Conservation (phyloP, 2,329 filamentous ascomycete genomes). For the Teratosphaeria viscida region DNA sequence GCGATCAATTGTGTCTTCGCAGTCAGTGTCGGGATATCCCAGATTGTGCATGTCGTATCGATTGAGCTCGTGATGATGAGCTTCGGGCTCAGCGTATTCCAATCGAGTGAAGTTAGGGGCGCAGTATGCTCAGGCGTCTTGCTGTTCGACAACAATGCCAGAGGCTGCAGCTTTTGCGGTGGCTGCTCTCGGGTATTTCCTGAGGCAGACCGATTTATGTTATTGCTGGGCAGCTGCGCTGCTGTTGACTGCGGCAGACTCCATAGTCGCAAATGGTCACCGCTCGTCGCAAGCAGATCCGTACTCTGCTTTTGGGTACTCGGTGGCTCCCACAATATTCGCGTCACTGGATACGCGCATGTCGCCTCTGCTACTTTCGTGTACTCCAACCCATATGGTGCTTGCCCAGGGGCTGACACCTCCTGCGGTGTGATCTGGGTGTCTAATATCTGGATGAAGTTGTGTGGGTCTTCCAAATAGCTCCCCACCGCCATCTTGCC, state of each 20-base stretch:
- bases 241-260: slow-evolving; percentile 54
- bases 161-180: slow-evolving; percentile 75
- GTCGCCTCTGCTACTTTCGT: slow-evolving; percentile 91
- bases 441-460: slow-evolving; percentile 98
- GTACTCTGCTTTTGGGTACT: slow-evolving; percentile 92
- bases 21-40: slow-evolving; percentile 96
- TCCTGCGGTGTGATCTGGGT: slow-evolving; percentile 64
- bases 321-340: slow-evolving; percentile 90
- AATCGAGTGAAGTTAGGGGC: slow-evolving; percentile 89
- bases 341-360: slow-evolving; percentile 92
- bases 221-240: slow-evolving; percentile 44
- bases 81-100: slow-evolving; percentile 95
- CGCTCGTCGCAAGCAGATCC: slow-evolving; percentile 86
- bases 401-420: slow-evolving; percentile 56
- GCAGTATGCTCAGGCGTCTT: slow-evolving; percentile 98
- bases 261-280: slow-evolving; percentile 89
- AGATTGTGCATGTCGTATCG: slow-evolving; percentile 97
- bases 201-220: slow-evolving; percentile 55
- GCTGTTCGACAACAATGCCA: slow-evolving; percentile 90
- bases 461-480: slow-evolving; percentile 95
- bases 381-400: slow-evolving; percentile 76
- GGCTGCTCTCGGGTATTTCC: slow-evolving; percentile 49
- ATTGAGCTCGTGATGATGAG: slow-evolving; percentile 98
- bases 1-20: slow-evolving; percentile 97
- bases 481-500: slow-evolving; percentile 93